These are phyloP conservation scores for Anthracocystis walkeri DNA, from an alignment of 1,284 basidiomycete species.

Conservation along the genomic window DNA sequence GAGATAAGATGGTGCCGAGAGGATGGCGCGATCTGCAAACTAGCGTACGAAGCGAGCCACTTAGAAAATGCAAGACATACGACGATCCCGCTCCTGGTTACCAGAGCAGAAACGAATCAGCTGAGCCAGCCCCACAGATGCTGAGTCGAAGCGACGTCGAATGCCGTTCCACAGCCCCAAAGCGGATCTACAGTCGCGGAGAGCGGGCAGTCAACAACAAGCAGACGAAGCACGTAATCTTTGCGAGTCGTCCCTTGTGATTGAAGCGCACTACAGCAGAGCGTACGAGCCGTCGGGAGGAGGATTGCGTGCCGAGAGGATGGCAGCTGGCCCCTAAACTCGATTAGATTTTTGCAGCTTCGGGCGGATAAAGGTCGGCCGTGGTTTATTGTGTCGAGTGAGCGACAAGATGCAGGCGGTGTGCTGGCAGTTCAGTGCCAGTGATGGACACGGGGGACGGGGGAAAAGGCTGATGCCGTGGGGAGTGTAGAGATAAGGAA, in stretches of 20 bases:
- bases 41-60: conserved; percentile 7
- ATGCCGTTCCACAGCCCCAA: not conserved
- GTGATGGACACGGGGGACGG: conserved; percentile 22
- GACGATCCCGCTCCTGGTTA: not conserved
- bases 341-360: conserved; percentile 1
- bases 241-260: not conserved
- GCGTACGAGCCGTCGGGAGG: not conserved
- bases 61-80: not conserved
- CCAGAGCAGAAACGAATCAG: not conserved
- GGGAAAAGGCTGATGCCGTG: conserved; percentile 14
- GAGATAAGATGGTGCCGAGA: conserved; percentile 24
- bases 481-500: conserved; percentile 32
- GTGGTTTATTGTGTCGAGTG: conserved; percentile 13
- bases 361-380: conserved; percentile 7
- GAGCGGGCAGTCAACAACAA: not conserved
- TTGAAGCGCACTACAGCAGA: not conserved
- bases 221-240: not conserved
- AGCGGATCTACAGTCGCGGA: not conserved
- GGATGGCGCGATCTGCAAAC: conserved; percentile 13
- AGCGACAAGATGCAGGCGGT: conserved; percentile 6
- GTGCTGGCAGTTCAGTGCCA: conserved; percentile 6
- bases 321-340: not conserved
- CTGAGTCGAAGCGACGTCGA: conserved; percentile 13
- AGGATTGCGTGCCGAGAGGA: not conserved
- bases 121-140: conserved; percentile 1